A percentile compares a stretch with the other conserved stretches of the same genome.
Conservation (phyloP, 352 stramenopile genomes). For the Globisporangium spinosum region DNA sequence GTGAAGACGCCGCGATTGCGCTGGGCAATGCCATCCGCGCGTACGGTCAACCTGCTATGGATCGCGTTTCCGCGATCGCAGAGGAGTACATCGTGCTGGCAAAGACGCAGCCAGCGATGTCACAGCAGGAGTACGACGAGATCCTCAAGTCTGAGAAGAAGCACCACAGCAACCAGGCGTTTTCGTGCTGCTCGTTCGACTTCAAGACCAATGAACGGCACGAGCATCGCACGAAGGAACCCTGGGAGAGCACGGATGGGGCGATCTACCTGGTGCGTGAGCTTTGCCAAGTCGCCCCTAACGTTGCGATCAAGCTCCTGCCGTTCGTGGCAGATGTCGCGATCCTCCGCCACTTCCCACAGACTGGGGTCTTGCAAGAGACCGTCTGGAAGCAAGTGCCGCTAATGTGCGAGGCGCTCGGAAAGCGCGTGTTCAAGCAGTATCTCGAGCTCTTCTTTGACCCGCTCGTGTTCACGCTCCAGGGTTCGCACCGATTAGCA, state of each 20-base stretch:
- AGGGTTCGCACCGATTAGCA: slow-evolving; percentile 64
- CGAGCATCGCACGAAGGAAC: slow-evolving; percentile 82
- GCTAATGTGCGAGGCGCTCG: slow-evolving; percentile 62
- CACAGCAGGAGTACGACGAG: slow-evolving; percentile 89
- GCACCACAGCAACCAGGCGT: slow-evolving; percentile 92
- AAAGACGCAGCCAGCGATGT: slow-evolving; percentile 90
- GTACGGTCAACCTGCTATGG: slow-evolving; percentile 84
- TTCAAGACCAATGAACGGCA: slow-evolving; percentile 90
- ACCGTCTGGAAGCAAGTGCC: slow-evolving; percentile 86
- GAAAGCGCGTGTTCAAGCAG: slow-evolving; percentile 83
- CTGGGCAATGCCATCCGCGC: slow-evolving; percentile 92
- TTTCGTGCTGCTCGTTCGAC: slow-evolving; percentile 94
- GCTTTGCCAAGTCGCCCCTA: slow-evolving; percentile 67
- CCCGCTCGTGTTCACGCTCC: slow-evolving; percentile 73
- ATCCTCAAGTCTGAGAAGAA: slow-evolving; percentile 89
- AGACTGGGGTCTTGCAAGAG: slow-evolving; percentile 72
- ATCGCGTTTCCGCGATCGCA: slow-evolving; percentile 67
- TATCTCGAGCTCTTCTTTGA: slow-evolving; percentile 86
- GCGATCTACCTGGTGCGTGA: slow-evolving; percentile 95
- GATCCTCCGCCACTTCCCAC: slow-evolving; percentile 73
- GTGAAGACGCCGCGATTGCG: slow-evolving; percentile 93
- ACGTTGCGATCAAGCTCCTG: slow-evolving; percentile 47
- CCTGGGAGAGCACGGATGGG: slow-evolving; percentile 95
- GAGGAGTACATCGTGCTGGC: slow-evolving; percentile 79
- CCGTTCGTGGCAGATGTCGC: slow-evolving; percentile 62